Percentiles rank a stretch among this genome's conserved stretches.
Conservation (phyloP, 495 filamentous ascomycete genomes). For the Trichoderma reesei region DNA sequence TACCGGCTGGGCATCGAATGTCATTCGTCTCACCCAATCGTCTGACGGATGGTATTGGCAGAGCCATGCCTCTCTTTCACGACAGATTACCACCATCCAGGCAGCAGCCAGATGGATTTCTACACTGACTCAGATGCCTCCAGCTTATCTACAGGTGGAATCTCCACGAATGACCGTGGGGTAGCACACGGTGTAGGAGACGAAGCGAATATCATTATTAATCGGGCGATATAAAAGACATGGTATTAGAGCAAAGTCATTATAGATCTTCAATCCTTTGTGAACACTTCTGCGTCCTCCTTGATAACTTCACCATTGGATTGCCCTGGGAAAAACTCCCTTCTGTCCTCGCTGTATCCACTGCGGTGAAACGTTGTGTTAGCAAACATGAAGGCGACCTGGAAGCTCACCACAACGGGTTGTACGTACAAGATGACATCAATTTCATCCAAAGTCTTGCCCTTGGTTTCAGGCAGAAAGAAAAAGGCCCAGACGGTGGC, state of each 20-base stretch:
- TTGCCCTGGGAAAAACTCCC: background rate
- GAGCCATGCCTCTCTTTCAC: no score
- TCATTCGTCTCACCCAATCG: no score
- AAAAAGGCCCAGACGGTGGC: constrained; percentile 10
- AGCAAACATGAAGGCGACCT: constrained; percentile 24
- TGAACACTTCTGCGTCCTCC: background rate
- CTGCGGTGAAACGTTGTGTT: background rate
- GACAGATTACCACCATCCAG: no score
- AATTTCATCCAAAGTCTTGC: constrained; percentile 61
- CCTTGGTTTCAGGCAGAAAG: constrained; percentile 60
- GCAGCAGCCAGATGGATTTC: no score
- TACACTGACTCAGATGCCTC: no score
- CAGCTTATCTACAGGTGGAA: no score
- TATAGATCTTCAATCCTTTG: background rate
- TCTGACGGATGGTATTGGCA: no score
- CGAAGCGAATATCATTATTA: background rate
- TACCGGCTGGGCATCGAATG: no score
- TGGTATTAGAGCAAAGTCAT: no score
- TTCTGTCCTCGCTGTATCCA: background rate
- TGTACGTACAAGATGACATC: constrained; percentile 38
- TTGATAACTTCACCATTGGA: background rate
- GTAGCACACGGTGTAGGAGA: no score
- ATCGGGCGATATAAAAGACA: background rate
- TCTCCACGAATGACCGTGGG: no score
- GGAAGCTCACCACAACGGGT: background rate